A percentile compares a stretch with the other conserved stretches of the same genome.
Conservation (phyloP, 805 yeast species). For the Saccharomycopsis fermentans region DNA sequence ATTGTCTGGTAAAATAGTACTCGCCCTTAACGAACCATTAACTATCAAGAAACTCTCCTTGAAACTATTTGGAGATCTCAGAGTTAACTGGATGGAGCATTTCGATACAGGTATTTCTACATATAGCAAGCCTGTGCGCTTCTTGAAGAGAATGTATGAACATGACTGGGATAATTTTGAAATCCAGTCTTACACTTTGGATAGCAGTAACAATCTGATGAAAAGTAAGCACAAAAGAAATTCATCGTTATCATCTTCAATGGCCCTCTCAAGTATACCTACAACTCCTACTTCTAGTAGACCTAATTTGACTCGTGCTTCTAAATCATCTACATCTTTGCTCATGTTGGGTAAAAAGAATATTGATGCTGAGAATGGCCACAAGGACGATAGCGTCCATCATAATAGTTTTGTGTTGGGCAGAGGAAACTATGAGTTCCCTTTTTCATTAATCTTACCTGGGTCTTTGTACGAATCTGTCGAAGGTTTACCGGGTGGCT, state of each 20-base stretch:
- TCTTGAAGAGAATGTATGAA: slow-evolving; percentile 60
- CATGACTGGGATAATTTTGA: slow-evolving; percentile 68
- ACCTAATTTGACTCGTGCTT: slow-evolving; percentile 1
- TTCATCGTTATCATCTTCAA: background rate
- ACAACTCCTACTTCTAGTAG: background rate
- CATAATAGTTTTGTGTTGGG: slow-evolving; percentile 30
- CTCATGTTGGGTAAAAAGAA: background rate
- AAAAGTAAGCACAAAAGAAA: background rate
- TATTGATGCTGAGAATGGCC: background rate
- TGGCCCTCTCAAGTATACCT: background rate
- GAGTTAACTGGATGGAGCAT: slow-evolving; percentile 54
- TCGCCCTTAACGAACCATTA: slow-evolving; percentile 68
- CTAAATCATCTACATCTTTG: slow-evolving; percentile 11
- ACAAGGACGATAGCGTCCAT: background rate
- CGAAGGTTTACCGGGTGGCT: slow-evolving; percentile 79
- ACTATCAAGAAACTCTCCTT: slow-evolving; percentile 54
- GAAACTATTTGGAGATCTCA: slow-evolving; percentile 55
- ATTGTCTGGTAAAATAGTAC: slow-evolving; percentile 66
- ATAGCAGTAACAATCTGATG: slow-evolving; percentile 7
- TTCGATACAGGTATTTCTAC: slow-evolving; percentile 33
- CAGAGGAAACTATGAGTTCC: slow-evolving; percentile 82
- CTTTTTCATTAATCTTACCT: slow-evolving; percentile 76
- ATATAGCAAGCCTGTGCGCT: slow-evolving; percentile 37
- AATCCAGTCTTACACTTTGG: slow-evolving; percentile 32
- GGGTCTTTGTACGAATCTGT: slow-evolving; percentile 81